phyloP scores from a whole-genome alignment of 805 yeast species.

The Candida parachauliodes region DNA sequence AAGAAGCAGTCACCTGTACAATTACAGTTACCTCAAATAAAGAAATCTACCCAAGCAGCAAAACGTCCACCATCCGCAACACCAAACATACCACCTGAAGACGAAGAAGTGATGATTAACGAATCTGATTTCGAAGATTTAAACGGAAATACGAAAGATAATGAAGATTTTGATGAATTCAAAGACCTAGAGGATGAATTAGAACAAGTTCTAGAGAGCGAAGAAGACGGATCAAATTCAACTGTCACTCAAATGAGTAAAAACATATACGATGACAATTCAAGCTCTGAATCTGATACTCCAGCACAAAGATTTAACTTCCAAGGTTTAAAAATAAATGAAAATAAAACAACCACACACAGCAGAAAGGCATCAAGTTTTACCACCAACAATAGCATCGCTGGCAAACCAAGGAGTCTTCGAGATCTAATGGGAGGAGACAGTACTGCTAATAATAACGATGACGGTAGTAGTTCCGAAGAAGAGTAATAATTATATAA shows the following conservation, averaged over 20 bases:
- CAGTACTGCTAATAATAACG: slow-evolving; percentile 15
- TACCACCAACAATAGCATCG: neutral
- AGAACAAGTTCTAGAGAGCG: slow-evolving; percentile 36
- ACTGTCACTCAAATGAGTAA: neutral
- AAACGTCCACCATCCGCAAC: slow-evolving; percentile 16
- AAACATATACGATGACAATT: slow-evolving; percentile 9
- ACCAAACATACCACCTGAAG: slow-evolving; percentile 8
- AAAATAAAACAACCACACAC: slow-evolving; percentile 13
- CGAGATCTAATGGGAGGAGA: slow-evolving; percentile 32
- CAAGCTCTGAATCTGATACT: slow-evolving; percentile 3
- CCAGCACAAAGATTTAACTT: slow-evolving; percentile 12
- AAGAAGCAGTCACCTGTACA: neutral
- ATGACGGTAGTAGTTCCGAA: slow-evolving; percentile 29
- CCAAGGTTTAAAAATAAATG: slow-evolving; percentile 24
- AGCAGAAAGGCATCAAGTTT: slow-evolving; percentile 2
- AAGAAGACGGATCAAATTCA: slow-evolving; percentile 3
- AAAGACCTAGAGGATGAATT: slow-evolving; percentile 41
- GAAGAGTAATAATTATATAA: slow-evolving; percentile 13
- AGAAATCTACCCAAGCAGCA: slow-evolving; percentile 4
- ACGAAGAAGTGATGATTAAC: slow-evolving; percentile 19
- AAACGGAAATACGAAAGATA: slow-evolving; percentile 13
- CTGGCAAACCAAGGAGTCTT: slow-evolving; percentile 35
- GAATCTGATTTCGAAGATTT: slow-evolving; percentile 40
- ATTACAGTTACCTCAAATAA: slow-evolving; percentile 2
- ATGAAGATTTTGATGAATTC: slow-evolving; percentile 34